Percentiles rank a stretch among this genome's conserved stretches.
Evolutionary conservation across 768 basidiomycete genomes (phyloP).

Genomic region (Neoboletus subvelutipes): DNA sequence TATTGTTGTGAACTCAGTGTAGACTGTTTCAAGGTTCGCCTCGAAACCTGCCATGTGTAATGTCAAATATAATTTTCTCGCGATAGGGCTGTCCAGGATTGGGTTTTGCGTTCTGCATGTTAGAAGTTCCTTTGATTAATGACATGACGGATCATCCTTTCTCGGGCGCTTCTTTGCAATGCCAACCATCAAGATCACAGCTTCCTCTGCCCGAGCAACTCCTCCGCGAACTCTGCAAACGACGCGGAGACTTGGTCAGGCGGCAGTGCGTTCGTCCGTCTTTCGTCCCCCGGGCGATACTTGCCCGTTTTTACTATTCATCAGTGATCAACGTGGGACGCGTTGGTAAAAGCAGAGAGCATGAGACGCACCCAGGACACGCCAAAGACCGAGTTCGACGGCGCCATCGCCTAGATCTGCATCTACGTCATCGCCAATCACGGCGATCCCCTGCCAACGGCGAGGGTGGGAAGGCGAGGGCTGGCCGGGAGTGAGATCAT

Average conservation of each 20-base stretch:
- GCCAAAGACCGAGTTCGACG: constrained; percentile 55
- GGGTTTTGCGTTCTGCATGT: neutral
- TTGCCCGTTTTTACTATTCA: constrained; percentile 64
- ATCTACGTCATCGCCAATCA: constrained; percentile 67
- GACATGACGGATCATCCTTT: neutral
- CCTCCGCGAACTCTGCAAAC: constrained; percentile 57
- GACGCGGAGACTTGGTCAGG: constrained; percentile 55
- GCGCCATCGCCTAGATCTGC: constrained; percentile 67
- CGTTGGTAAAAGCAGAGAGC: no score
- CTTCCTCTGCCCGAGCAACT: constrained; percentile 27
- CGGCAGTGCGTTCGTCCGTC: constrained; percentile 33
- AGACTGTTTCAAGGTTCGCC: no score
- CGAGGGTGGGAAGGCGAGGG: no score
- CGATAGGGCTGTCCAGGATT: no score
- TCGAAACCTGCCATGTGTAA: no score
- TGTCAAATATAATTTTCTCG: no score
- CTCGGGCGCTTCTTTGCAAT: neutral
- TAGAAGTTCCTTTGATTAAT: neutral
- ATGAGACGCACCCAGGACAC: constrained; percentile 55
- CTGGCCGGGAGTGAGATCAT: neutral
- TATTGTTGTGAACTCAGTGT: no score
- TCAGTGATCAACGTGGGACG: neutral
- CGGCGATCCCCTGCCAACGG: constrained; percentile 32
- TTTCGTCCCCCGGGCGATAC: constrained; percentile 61
- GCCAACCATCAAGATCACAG: neutral